phyloP scores from a whole-genome alignment of 768 basidiomycete genomes.

The Suillus placidus region DNA sequence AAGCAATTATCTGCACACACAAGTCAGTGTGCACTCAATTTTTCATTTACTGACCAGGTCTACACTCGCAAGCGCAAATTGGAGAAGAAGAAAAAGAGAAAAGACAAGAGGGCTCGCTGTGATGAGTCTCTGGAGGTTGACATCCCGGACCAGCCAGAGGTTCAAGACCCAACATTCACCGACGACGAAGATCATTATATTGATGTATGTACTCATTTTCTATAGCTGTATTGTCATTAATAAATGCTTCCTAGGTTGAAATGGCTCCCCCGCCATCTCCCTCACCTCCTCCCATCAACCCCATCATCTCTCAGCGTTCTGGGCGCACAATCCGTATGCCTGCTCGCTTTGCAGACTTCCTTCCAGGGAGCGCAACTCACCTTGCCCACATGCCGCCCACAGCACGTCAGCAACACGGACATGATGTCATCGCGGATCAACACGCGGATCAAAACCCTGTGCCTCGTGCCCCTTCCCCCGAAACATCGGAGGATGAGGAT shows the following conservation, averaged over 20 bases:
- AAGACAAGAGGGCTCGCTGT: neutral
- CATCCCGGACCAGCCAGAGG: neutral
- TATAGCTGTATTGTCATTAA: neutral
- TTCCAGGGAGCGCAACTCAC: neutral
- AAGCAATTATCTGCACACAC: neutral
- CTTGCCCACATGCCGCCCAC: neutral
- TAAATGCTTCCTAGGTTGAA: neutral
- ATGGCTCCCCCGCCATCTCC: neutral
- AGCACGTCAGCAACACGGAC: neutral
- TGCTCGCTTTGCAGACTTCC: too few relatives aligned
- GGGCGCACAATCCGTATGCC: too few relatives aligned
- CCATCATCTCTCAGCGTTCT: too few relatives aligned
- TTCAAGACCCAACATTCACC: neutral
- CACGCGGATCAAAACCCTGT: neutral
- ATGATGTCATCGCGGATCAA: neutral
- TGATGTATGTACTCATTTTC: neutral
- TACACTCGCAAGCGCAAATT: neutral
- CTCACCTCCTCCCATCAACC: too few relatives aligned
- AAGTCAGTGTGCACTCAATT: neutral
- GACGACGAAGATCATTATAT: neutral
- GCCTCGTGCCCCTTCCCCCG: slow-evolving; percentile 1
- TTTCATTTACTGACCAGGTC: neutral
- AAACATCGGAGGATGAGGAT: slow-evolving; percentile 26
- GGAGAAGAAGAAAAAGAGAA: neutral
- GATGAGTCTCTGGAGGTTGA: neutral